Conservation (phyloP, 495 filamentous ascomycete genomes). For the Tuber borchii region DNA sequence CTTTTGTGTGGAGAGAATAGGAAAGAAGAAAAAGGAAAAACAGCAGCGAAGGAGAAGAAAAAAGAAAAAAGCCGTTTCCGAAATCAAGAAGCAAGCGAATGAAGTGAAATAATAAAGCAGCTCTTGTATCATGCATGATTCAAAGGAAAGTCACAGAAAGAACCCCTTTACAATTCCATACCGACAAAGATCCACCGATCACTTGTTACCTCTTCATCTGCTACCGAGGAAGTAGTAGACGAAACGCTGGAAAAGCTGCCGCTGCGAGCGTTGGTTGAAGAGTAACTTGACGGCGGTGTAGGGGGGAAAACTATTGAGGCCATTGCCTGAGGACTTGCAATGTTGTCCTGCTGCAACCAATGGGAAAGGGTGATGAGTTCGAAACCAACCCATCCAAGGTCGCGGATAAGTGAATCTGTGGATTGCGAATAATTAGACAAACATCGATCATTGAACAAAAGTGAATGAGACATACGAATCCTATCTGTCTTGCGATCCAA, state of each 20-base stretch:
- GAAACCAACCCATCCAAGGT: conserved; percentile 89
- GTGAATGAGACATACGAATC: conserved; percentile 32
- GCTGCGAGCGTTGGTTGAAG: conserved; percentile 38
- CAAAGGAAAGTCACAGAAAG: neutral
- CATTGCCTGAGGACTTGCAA: conserved; percentile 8
- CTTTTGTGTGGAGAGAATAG: neutral
- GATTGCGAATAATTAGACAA: conserved; percentile 15
- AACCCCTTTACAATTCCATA: conserved; percentile 62
- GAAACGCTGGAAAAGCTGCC: conserved; percentile 34
- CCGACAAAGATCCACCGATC: conserved; percentile 75
- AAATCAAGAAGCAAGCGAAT: neutral
- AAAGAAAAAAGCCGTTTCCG: neutral
- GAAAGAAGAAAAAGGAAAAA: neutral
- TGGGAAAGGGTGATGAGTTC: conserved; percentile 67
- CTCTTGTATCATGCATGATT: neutral
- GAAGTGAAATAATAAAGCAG: conserved; percentile 1
- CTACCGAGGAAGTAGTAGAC: conserved; percentile 30
- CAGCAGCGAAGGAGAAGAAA: neutral
- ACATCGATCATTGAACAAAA: conserved; percentile 4
- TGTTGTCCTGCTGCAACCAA: conserved; percentile 50
- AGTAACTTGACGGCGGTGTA: conserved; percentile 29
- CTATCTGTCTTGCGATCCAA: conserved; percentile 60
- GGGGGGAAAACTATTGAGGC: neutral
- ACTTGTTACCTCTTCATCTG: conserved; percentile 54
- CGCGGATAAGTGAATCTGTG: conserved; percentile 58